phyloP scores from a whole-genome alignment of 257 asterid genomes.

The Solanum appendiculatum region DNA sequence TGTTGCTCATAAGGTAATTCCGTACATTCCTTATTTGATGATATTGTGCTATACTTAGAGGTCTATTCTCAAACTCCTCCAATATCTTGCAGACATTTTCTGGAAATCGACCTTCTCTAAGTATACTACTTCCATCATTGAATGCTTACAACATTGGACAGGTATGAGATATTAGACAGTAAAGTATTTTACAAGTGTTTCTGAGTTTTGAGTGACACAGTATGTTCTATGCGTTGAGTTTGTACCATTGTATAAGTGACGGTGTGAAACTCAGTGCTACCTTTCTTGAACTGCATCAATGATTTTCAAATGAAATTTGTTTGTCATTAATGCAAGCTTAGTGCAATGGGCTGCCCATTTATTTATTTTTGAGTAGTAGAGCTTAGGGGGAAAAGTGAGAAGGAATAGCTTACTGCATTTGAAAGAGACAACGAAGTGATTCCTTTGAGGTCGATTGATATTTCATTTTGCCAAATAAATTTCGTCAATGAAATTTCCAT shows the following conservation, averaged over 20 bases:
- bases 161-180: constrained; percentile 33
- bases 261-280: neutral
- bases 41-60: constrained; percentile 1
- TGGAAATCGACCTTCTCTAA: constrained; percentile 94
- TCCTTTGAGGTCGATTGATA: neutral
- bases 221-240: neutral
- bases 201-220: neutral
- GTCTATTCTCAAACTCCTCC: neutral
- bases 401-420: neutral
- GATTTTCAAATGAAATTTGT: neutral
- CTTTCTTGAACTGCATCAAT: neutral
- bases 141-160: constrained; percentile 92
- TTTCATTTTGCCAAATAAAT: neutral
- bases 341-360: neutral
- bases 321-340: neutral
- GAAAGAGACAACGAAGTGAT: neutral
- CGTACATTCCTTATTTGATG: neutral
- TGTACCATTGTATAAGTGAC: neutral
- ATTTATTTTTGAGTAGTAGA: neutral
- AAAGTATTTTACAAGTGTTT: neutral
- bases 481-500: neutral
- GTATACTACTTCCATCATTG: constrained; percentile 85
- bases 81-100: constrained; percentile 66
- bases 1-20: constrained; percentile 76
- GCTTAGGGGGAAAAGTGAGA: neutral